These are phyloP conservation scores for Houttuynia cordata DNA, from an alignment of 164 flowering plant species.

Conservation along the genomic window DNA sequence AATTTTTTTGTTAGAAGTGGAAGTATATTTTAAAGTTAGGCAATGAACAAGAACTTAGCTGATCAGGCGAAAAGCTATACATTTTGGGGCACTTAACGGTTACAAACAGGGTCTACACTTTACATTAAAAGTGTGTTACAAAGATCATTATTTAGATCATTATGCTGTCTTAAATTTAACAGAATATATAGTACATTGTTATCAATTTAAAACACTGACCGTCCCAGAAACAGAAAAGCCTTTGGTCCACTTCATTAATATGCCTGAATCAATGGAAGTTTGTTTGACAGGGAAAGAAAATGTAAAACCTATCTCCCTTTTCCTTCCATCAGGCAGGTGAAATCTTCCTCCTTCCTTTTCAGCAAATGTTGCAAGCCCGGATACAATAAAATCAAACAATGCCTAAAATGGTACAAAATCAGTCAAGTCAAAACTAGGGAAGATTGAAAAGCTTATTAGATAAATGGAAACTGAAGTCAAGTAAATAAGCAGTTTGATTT, in stretches of 20 bases:
- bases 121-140: neutral
- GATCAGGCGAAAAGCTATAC: neutral
- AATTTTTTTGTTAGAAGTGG: too few relatives aligned
- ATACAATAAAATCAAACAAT: slow-evolving; percentile 79
- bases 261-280: slow-evolving; percentile 73
- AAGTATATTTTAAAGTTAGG: too few relatives aligned
- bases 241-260: slow-evolving; percentile 84
- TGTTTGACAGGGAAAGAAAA: slow-evolving; percentile 92
- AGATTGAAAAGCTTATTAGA: neutral
- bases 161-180: neutral
- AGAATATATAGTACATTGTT: neutral
- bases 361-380: slow-evolving; percentile 48
- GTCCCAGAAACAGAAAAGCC: slow-evolving; percentile 84
- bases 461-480: too few relatives aligned
- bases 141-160: neutral
- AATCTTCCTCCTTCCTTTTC: slow-evolving; percentile 47
- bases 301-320: slow-evolving; percentile 80
- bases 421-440: neutral
- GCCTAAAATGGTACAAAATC: slow-evolving; percentile 25
- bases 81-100: neutral
- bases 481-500: neutral
- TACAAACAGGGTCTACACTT: neutral
- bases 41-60: too few relatives aligned
- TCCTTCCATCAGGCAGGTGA: slow-evolving; percentile 37
- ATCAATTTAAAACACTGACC: slow-evolving; percentile 28